Evolutionary conservation across 352 stramenopile genomes (phyloP), one percentile per base, ranked within the genome.

Genomic region (Plasmopara halstedii): DNA sequence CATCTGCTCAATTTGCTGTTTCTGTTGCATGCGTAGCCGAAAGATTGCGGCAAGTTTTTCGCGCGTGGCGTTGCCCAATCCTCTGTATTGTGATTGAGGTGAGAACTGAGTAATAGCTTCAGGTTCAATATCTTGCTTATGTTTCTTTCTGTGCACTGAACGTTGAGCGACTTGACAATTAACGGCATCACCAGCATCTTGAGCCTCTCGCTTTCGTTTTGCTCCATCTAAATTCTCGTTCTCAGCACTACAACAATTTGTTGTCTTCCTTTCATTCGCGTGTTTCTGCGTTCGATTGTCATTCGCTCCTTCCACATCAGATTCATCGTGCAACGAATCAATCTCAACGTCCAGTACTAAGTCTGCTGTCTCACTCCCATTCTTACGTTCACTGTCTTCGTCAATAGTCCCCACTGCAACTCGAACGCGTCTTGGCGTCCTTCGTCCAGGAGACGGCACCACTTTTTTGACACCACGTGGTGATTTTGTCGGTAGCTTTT

Each of bases 1-100:
- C 42, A 70, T 19, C 26, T 68, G 52, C 20, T 64, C 40, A 34
- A 68, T 53, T 22, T 81, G 42, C 15, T 83, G 59, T 19, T 59
- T 60, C 22, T 78, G 70, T 27, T 78, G 64, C 11, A 87, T 31
- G 8, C 77, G 70, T 19, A 73, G 55, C 5, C 68, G 70, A 22
- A 89, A 89, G 40, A 87, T 85, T 14, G 58, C 63, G 2, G 70
- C 62, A 18, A 89, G 50, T n/a, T 72, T 66, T 36, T 87, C 67
- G 25, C 62, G 60, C 4, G 64, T 80, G 0, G 60, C 46, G 26
- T 41, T 56, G 19, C 56, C 42, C 31, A 70, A 23, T n/a, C 44
- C 44, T 25, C 25, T 46, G 15, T 39, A 46, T 6, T 10, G 25
- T 29, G 25, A 6, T 25, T 18, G 38, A 44, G 36, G 15, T 27